phyloP scores from a whole-genome alignment of 352 stramenopile genomes.

The Phytophthora quininea region DNA sequence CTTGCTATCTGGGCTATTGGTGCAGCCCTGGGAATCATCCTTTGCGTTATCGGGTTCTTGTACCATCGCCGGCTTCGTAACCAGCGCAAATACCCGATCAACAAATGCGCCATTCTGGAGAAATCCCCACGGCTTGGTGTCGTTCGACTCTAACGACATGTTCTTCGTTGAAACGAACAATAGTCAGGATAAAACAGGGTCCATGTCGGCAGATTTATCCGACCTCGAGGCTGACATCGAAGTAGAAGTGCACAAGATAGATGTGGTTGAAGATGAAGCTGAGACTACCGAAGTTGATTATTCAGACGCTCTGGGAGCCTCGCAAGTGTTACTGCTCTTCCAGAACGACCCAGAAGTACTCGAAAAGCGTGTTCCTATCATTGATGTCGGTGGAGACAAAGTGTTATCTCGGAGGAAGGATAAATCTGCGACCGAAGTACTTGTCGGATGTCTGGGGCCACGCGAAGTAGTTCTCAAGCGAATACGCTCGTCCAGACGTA shows the following conservation, averaged over 20 bases:
- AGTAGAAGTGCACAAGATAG: slow-evolving; percentile 19
- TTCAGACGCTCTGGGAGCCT: slow-evolving; percentile 51
- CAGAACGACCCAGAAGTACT: slow-evolving; percentile 53
- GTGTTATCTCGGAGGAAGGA: slow-evolving; percentile 43
- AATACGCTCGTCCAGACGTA: slow-evolving; percentile 39
- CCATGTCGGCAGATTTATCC: slow-evolving; percentile 21
- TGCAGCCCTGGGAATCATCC: slow-evolving; percentile 16
- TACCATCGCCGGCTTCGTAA: slow-evolving; percentile 19
- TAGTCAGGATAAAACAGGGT: slow-evolving; percentile 21
- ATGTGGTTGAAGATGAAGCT: slow-evolving; percentile 7
- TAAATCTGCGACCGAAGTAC: slow-evolving; percentile 42
- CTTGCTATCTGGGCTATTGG: slow-evolving; percentile 36
- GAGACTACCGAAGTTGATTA: slow-evolving; percentile 34
- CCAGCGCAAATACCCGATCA: slow-evolving; percentile 2
- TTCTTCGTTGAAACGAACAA: slow-evolving; percentile 22
- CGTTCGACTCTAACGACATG: slow-evolving; percentile 15
- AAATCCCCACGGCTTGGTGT: slow-evolving; percentile 16
- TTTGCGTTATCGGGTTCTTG: slow-evolving; percentile 25
- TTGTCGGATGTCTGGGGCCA: slow-evolving; percentile 37
- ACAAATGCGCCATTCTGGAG: slow-evolving; percentile 10
- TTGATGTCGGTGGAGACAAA: slow-evolving; percentile 51
- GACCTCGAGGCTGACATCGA: slow-evolving; percentile 28
- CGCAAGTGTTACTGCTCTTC: slow-evolving; percentile 53
- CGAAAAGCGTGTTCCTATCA: slow-evolving; percentile 53
- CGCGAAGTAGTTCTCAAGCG: slow-evolving; percentile 57